Conservation (phyloP, 2,329 filamentous ascomycete species). For the Fusarium pseudoanthophilum region DNA sequence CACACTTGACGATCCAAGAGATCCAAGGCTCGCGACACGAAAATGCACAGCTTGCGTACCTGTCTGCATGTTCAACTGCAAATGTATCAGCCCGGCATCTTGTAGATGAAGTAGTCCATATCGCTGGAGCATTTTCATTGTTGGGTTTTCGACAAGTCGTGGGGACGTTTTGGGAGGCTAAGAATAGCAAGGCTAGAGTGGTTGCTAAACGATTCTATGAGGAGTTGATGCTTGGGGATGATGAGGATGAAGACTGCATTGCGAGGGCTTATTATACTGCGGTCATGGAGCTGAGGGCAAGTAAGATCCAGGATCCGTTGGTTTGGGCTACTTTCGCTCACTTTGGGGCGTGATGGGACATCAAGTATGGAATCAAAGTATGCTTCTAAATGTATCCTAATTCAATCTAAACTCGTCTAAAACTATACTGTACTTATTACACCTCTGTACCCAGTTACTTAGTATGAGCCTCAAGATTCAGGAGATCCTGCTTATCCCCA, state of each 20-base stretch:
- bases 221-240: accelerated
- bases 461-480: not conserved
- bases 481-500: accelerated
- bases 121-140: accelerated
- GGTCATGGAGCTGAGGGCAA: not conserved
- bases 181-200: accelerated
- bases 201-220: not conserved
- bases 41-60: accelerated
- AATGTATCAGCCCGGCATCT: accelerated
- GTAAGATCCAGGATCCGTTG: accelerated
- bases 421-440: too few species aligned
- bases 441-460: not conserved
- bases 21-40: not conserved
- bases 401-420: too few species aligned
- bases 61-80: accelerated
- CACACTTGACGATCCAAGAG: not conserved
- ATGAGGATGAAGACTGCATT: not conserved
- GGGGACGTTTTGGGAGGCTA: not conserved
- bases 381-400: too few species aligned
- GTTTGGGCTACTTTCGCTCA: not conserved
- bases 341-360: too few species aligned
- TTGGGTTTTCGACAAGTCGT: accelerated
- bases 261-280: not conserved
- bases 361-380: accelerated
- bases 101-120: accelerated